Percentiles rank a stretch among this genome's conserved stretches.
These are phyloP conservation scores for Kwoniella shandongensis DNA, from an alignment of 768 basidiomycete genomes.

Conservation along the genomic window DNA sequence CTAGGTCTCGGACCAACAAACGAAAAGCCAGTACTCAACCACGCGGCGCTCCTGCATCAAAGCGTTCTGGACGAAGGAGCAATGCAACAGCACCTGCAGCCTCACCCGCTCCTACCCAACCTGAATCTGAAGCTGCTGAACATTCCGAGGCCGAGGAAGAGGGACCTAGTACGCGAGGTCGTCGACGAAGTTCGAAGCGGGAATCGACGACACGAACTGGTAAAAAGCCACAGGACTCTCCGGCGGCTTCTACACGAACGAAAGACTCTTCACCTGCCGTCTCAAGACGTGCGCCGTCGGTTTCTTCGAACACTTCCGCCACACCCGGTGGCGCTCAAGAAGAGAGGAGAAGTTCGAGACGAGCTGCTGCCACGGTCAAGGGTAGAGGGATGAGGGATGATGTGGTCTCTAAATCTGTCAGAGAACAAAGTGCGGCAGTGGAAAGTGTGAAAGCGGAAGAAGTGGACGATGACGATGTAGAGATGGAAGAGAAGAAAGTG, in stretches of 20 bases:
- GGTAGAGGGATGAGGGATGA: constrained; percentile 22
- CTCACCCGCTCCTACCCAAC: constrained; percentile 4
- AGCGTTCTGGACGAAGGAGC: constrained; percentile 21
- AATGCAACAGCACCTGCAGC: neutral
- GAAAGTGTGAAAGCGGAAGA: constrained; percentile 26
- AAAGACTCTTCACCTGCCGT: constrained; percentile 35
- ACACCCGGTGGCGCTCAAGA: constrained; percentile 15
- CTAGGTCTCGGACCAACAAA: constrained; percentile 22
- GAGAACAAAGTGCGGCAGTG: constrained; percentile 20
- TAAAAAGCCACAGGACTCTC: constrained; percentile 18
- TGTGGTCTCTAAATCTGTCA: constrained; percentile 21
- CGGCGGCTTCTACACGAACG: constrained; percentile 20
- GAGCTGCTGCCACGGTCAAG: constrained; percentile 3
- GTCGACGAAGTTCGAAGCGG: constrained; percentile 14
- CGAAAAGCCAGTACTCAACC: constrained; percentile 30
- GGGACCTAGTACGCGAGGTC: constrained; percentile 12
- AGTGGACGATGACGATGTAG: constrained; percentile 19
- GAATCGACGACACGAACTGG: constrained; percentile 4
- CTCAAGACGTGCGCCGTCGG: constrained; percentile 34
- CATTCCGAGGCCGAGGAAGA: constrained; percentile 26
- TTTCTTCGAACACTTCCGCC: constrained; percentile 27
- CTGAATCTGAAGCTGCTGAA: constrained; percentile 16
- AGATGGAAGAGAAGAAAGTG: constrained; percentile 29
- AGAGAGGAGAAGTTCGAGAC: constrained; percentile 1
- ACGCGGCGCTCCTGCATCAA: constrained; percentile 23